Evolutionary conservation across 225 moss, liverwort and hornwort genomes (phyloP).

Genomic region (Marchantia polymorpha): DNA sequence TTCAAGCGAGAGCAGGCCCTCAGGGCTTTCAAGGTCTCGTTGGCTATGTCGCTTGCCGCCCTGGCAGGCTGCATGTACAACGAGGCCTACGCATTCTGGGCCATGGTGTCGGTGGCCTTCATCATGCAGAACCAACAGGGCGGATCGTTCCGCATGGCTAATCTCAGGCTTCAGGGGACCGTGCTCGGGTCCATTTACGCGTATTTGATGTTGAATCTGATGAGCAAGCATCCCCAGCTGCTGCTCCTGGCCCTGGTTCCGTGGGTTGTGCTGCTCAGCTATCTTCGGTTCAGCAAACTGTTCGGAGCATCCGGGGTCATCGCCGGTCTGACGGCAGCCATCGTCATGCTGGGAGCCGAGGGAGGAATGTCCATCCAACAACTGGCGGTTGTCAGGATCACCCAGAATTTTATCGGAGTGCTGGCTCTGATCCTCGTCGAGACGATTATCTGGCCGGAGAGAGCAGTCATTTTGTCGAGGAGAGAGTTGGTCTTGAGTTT

Average conservation of each 20-base stretch:
- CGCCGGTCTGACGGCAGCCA: constrained; percentile 39
- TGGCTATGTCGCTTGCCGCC: constrained; percentile 39
- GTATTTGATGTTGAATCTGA: constrained; percentile 25
- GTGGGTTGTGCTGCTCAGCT: constrained; percentile 35
- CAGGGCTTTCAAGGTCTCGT: constrained; percentile 27
- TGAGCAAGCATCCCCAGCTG: neutral
- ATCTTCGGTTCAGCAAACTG: constrained; percentile 26
- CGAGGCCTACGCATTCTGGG: constrained; percentile 27
- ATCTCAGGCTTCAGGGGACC: constrained; percentile 37
- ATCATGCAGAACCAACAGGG: constrained; percentile 39
- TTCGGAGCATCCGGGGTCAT: constrained; percentile 36
- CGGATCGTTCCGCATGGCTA: constrained; percentile 37
- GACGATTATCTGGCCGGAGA: constrained; percentile 27
- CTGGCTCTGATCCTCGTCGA: constrained; percentile 28
- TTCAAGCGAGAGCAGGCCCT: constrained; percentile 5
- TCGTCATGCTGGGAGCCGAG: constrained; percentile 31
- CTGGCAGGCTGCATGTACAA: constrained; percentile 28
- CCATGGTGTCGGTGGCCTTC: constrained; percentile 27
- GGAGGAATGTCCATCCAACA: constrained; percentile 14
- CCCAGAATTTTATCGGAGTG: constrained; percentile 38
- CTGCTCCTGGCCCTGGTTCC: constrained; percentile 27
- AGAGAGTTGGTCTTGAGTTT: constrained; percentile 32
- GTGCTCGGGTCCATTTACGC: constrained; percentile 27
- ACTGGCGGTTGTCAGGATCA: constrained; percentile 27
- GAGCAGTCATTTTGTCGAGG: constrained; percentile 24